These are phyloP conservation scores for Vaccinium darrowii DNA, from an alignment of 148 eudicot species.

Conservation along the genomic window DNA sequence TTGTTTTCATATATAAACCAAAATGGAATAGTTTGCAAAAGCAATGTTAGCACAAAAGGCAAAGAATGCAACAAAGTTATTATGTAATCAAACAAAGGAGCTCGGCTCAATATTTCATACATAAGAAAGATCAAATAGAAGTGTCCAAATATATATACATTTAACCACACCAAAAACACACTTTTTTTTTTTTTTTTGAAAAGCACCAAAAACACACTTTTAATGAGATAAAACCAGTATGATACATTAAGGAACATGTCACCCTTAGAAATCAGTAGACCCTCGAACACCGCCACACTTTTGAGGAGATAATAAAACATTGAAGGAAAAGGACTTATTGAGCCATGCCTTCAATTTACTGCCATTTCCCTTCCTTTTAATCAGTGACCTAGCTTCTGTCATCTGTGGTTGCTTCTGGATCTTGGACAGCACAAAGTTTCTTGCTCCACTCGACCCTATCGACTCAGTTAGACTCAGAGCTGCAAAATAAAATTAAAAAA, in stretches of 20 bases:
- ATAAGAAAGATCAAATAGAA: not conserved
- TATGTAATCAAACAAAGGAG: not conserved
- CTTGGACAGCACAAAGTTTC: conserved; percentile 56
- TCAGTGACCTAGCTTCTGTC: conserved; percentile 23
- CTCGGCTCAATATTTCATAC: not conserved
- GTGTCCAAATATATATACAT: not conserved
- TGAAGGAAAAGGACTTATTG: conserved; percentile 37
- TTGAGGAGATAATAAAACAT: conserved; percentile 21
- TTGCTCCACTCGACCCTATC: conserved; percentile 49
- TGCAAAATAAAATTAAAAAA: not conserved
- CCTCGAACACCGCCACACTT: not conserved
- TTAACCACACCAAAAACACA: not conserved
- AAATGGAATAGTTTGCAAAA: not conserved
- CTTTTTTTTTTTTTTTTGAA: too few species aligned
- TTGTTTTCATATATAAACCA: not conserved
- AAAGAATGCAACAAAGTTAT: not conserved
- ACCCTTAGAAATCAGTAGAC: not conserved
- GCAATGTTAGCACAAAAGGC: not conserved
- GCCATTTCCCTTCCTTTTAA: conserved; percentile 13
- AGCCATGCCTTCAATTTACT: conserved; percentile 52
- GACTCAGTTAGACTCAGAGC: conserved; percentile 42
- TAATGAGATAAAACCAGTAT: not conserved
- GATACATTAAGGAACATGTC: not conserved
- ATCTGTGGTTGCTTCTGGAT: conserved; percentile 31
- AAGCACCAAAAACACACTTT: too few species aligned